phyloP scores from a whole-genome alignment of 2,329 filamentous ascomycete genomes.

The Apiospora arundinis region DNA sequence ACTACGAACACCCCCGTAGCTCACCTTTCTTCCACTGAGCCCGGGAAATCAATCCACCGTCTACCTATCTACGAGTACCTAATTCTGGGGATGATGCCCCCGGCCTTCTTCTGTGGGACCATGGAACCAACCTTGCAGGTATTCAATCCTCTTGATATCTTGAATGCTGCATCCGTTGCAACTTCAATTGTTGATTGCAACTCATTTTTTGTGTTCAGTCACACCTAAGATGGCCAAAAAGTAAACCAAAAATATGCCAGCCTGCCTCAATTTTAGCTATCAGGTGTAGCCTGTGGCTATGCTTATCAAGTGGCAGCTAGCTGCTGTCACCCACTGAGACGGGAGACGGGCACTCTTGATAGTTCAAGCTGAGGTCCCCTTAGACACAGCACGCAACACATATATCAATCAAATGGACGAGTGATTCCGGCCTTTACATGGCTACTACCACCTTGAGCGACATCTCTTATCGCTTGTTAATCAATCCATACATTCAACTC shows the following conservation, averaged over 20 bases:
- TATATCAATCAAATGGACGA: background rate
- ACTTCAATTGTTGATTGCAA: background rate
- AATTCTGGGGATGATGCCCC: too few species aligned
- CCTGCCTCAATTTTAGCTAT: background rate
- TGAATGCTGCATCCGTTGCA: background rate
- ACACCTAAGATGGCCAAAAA: background rate
- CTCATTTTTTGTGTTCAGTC: background rate
- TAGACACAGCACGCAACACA: background rate
- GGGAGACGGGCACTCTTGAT: background rate
- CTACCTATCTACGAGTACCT: background rate
- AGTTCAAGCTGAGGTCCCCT: background rate
- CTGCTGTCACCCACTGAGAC: background rate
- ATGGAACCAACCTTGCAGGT: too few species aligned
- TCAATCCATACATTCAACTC: background rate
- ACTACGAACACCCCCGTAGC: slow-evolving; percentile 3
- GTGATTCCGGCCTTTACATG: too few species aligned
- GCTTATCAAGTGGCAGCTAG: background rate
- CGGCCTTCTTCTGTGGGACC: too few species aligned
- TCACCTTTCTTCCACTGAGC: background rate
- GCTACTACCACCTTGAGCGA: background rate
- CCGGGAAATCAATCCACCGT: slow-evolving; percentile 4
- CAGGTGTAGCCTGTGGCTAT: background rate
- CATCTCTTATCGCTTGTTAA: too few species aligned
- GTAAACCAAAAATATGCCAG: background rate
- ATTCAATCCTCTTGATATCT: background rate